phyloP scores from a whole-genome alignment of 2,329 filamentous ascomycete species.

The Diaporthe sp. region DNA sequence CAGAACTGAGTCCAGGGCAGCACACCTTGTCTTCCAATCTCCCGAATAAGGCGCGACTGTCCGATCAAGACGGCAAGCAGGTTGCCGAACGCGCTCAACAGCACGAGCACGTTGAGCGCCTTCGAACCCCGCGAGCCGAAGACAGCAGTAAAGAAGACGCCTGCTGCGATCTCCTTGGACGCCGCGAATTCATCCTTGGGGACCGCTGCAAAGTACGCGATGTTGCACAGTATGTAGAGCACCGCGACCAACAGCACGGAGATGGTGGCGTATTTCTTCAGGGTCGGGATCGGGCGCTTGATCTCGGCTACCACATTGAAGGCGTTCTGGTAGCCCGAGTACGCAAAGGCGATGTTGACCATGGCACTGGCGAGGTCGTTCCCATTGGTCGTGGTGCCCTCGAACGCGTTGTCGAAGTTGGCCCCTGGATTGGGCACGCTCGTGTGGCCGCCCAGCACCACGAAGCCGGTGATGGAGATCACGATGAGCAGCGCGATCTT shows the following conservation, averaged over 20 bases:
- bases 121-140: slow-evolving; percentile 62
- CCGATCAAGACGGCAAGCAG: slow-evolving; percentile 66
- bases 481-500: slow-evolving; percentile 11
- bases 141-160: slow-evolving; percentile 68
- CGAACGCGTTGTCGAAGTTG: slow-evolving; percentile 15
- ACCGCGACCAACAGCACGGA: slow-evolving; percentile 63
- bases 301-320: slow-evolving; percentile 73
- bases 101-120: slow-evolving; percentile 67
- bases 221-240: slow-evolving; percentile 68
- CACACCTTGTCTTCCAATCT: slow-evolving; percentile 71
- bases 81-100: slow-evolving; percentile 69
- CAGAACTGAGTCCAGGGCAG: slow-evolving; percentile 70
- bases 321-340: slow-evolving; percentile 66
- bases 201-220: slow-evolving; percentile 70
- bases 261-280: slow-evolving; percentile 60
- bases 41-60: slow-evolving; percentile 65
- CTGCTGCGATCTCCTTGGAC: slow-evolving; percentile 60
- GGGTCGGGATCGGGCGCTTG: slow-evolving; percentile 66
- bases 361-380: slow-evolving; percentile 50
- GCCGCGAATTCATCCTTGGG: slow-evolving; percentile 63
- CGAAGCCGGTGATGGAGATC: slow-evolving; percentile 18
- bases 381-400: slow-evolving; percentile 32
- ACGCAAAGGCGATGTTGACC: slow-evolving; percentile 69
- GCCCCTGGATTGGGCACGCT: neutral
- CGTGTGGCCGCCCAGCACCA: slow-evolving; percentile 16